Evolutionary conservation across 2,329 filamentous ascomycete genomes (phyloP).

Genomic region (Fusarium sororula): DNA sequence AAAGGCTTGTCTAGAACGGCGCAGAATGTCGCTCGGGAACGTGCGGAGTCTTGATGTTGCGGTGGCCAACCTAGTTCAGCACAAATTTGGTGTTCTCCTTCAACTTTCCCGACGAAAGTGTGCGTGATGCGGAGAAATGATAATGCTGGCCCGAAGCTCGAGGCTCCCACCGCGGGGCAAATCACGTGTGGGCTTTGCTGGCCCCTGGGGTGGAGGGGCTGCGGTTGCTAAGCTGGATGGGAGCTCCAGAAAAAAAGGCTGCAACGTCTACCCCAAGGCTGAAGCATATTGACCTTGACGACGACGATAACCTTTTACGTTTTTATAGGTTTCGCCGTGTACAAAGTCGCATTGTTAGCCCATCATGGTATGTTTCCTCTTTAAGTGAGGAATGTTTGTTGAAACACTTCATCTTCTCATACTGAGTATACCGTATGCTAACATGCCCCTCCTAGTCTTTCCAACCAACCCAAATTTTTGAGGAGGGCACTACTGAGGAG

Average conservation of each 20-base stretch:
- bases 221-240: slow-evolving; percentile 40
- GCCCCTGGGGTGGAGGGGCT: slow-evolving; percentile 41
- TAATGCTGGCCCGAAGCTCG: slow-evolving; percentile 47
- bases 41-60: slow-evolving; percentile 43
- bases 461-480: slow-evolving; percentile 97
- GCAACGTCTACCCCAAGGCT: slow-evolving; percentile 43
- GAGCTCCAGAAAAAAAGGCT: slow-evolving; percentile 45
- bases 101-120: slow-evolving; percentile 49
- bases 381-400: not conserved
- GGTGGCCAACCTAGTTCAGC: slow-evolving; percentile 41
- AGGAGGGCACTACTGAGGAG: slow-evolving; percentile 95
- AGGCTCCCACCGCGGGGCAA: slow-evolving; percentile 50
- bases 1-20: slow-evolving; percentile 35
- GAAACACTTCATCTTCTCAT: not conserved
- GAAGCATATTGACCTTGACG: slow-evolving; percentile 41
- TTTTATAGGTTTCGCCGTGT: slow-evolving; percentile 38
- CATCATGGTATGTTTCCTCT: slow-evolving; percentile 38
- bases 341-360: slow-evolving; percentile 30
- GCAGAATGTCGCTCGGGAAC: slow-evolving; percentile 37
- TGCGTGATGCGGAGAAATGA: slow-evolving; percentile 52
- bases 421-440: slow-evolving; percentile 21
- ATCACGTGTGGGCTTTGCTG: slow-evolving; percentile 48
- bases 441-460: slow-evolving; percentile 60
- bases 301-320: slow-evolving; percentile 37
- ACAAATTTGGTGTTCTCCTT: slow-evolving; percentile 53